phyloP scores from a whole-genome alignment of 768 basidiomycete species.

The Lentinus tigrinus region DNA sequence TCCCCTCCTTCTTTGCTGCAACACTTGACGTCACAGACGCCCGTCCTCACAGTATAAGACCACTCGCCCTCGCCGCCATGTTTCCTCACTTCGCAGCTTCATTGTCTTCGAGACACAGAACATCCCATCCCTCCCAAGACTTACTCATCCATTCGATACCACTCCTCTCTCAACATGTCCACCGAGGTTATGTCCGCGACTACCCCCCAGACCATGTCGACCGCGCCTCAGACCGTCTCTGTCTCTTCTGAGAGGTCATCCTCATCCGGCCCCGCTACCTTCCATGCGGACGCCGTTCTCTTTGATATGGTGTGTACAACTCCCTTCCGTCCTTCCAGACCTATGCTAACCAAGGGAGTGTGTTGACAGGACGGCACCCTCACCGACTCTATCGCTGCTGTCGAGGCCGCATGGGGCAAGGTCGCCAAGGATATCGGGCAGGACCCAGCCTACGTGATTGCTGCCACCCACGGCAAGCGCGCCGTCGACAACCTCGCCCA shows the following conservation, averaged over 20 bases:
- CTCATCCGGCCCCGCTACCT: slow-evolving; percentile 22
- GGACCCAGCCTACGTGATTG: slow-evolving; percentile 66
- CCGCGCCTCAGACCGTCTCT: not conserved
- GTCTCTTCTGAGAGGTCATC: not conserved
- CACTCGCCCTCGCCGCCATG: not conserved
- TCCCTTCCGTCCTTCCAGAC: not conserved
- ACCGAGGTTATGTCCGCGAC: not conserved
- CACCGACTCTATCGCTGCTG: slow-evolving; percentile 71
- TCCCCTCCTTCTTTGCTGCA: not conserved
- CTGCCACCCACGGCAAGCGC: slow-evolving; percentile 76
- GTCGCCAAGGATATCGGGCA: slow-evolving; percentile 69
- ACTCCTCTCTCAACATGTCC: not conserved
- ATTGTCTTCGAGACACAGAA: not conserved
- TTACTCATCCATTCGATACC: not conserved
- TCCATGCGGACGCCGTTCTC: slow-evolving; percentile 57
- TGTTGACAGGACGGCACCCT: slow-evolving; percentile 60
- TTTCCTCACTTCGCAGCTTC: slow-evolving; percentile 4
- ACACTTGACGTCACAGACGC: slow-evolving; percentile 9
- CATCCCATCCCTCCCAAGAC: not conserved
- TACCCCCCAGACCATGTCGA: not conserved
- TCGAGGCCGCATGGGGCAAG: slow-evolving; percentile 74
- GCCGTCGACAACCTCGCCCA: slow-evolving; percentile 70
- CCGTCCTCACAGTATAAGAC: slow-evolving; percentile 2
- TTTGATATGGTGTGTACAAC: slow-evolving; percentile 60
- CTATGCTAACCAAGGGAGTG: slow-evolving; percentile 11